Evolutionary conservation across 352 stramenopile genomes (phyloP), one percentile per base, ranked within the genome.

Genomic region (Peronospora belbahrii): DNA sequence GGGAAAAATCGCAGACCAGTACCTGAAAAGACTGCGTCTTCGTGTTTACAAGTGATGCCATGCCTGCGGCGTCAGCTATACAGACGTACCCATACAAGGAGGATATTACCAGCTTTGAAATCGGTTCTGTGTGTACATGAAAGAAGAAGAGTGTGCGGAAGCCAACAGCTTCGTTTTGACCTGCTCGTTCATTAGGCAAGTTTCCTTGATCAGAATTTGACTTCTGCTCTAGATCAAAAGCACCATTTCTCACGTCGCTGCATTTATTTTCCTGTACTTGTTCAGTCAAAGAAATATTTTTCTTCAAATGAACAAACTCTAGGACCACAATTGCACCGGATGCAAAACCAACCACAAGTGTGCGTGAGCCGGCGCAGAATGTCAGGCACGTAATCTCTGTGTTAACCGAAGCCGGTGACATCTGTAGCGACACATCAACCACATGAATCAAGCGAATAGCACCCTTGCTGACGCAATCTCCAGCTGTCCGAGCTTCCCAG

Each of bases 1-100:
- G n/a, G 7, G 59, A 54, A 0, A 83, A 60, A 10, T 84, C 74
- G 39, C 74, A 74, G 5, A 87, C 69, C 28, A 85, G 33, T 2
- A 85, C 33, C 44, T 86, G 70, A 44, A 76, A 75, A n/a, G 43
- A 50, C 35, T 85, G 64, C 2, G 63, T 68, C 8, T 59, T 43
- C 3, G 83, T 27, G 8, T 86, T 53, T 7, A 85, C 62, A 10
- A 88, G 56, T 1, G 74, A 82, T 0, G 87, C 64, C 31, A 83
- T 75, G 2, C 76, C 79, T 22, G 51, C 66, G 17, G 63, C 44
- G 47, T 91, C 79, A 0, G 74, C 63, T 15, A 84, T 52, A 13
- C 65, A 68, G 17, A 79, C 56, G 38, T 77, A 83, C 4, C 59
- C 59, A 28, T 82, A 78, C 0, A 59, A 52, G 6, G 69, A 70